Evolutionary conservation across 345 rosid genomes (phyloP), one percentile per base, ranked within the genome.

Genomic region (Camelina sativa): DNA sequence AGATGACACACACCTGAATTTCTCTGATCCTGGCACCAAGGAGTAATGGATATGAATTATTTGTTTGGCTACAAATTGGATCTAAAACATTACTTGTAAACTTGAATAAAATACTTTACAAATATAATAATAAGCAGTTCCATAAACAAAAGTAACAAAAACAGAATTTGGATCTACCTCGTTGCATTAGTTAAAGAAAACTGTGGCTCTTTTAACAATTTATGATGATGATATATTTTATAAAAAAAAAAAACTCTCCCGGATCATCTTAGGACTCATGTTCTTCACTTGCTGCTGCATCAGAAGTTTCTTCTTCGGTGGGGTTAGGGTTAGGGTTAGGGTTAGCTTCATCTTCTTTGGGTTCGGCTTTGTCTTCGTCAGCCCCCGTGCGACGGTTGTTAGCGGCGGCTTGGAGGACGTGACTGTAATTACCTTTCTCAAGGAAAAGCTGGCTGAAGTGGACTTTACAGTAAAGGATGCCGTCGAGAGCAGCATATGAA

Each of bases 381-480:
- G 83, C 38, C 37, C 37, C 37, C 6, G 84, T 69, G 69, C 89
- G 82, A 80, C 43, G 82, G 72, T 93, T 85, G 37, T 69, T 56
- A 17, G 96, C 89, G 4, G 79, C 75, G 16, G 79, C 70, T 41
- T 67, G 17, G 83, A 82, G 82, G 59, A 94, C 90, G 62, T 94
- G 97, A 71, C 58, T 83, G 73, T 88, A 94, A 69, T 73, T 89
- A 1, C 98, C 97, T 82, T 94, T 94, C 86, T 87, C 98, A 85
- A 91, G 85, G 87, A 94, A 94, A 15, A 94, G 85, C 79, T 91
- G 97, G 52, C 85, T 88, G 51, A 91, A 94, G 76, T 94, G 98
- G 74, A 85, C 88, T 86, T 87, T 94, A 86, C 98, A 91, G 72
- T 94, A 94, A 16, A 94, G 86, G 65, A 88, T 85, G 6, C 97